Percentiles rank a stretch among this genome's conserved stretches.
These are phyloP conservation scores for Simplicillium sp. DNA, from an alignment of 2,329 filamentous ascomycete species.

Conservation along the genomic window DNA sequence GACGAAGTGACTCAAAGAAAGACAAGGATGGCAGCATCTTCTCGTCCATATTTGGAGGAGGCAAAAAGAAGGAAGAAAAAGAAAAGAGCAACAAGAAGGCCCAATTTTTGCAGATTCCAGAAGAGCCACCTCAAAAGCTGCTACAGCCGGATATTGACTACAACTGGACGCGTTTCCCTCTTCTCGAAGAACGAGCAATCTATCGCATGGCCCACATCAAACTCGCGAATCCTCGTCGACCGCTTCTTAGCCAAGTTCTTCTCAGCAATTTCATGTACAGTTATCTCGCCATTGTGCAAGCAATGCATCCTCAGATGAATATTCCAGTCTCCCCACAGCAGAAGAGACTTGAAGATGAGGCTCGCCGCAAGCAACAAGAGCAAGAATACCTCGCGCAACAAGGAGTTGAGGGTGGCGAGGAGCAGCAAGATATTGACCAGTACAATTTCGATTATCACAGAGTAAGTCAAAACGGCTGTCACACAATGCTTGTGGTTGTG, in stretches of 20 bases:
- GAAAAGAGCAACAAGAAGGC: constrained; percentile 67
- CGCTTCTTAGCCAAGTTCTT: constrained; percentile 87
- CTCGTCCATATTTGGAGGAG: constrained; percentile 82
- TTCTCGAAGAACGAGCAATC: constrained; percentile 91
- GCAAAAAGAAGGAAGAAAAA: constrained; percentile 77
- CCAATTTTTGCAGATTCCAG: constrained; percentile 66
- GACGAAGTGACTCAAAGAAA: constrained; percentile 73
- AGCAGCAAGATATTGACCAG: constrained; percentile 37
- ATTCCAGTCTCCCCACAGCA: constrained; percentile 77
- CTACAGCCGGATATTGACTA: constrained; percentile 87
- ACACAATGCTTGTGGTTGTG: not conserved
- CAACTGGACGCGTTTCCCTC: constrained; percentile 90
- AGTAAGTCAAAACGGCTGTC: constrained; percentile 23
- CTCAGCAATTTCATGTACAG: constrained; percentile 99
- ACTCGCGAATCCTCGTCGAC: constrained; percentile 88
- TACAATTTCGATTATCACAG: constrained; percentile 46
- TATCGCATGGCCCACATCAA: constrained; percentile 99
- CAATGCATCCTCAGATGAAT: constrained; percentile 95
- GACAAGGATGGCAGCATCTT: constrained; percentile 93
- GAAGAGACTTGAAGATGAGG: constrained; percentile 48
- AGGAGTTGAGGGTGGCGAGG: constrained; percentile 32
- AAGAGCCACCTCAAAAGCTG: constrained; percentile 63
- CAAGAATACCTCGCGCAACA: constrained; percentile 38
- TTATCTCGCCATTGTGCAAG: constrained; percentile 95
- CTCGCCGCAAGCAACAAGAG: constrained; percentile 38